phyloP scores from a whole-genome alignment of 768 basidiomycete species.

The Lactarius pseudohatsudake region DNA sequence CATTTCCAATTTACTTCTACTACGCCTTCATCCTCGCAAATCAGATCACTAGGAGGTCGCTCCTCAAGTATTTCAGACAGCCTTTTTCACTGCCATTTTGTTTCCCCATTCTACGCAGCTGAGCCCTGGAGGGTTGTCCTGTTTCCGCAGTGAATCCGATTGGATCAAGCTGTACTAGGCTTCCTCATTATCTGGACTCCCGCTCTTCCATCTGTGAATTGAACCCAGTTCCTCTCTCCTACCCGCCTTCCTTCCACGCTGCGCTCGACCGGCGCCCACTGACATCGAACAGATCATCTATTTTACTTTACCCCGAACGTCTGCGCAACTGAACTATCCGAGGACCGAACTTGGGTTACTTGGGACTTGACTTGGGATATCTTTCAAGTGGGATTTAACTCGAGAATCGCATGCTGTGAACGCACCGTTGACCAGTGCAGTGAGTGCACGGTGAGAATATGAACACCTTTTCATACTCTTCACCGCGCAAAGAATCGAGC shows the following conservation, averaged over 20 bases:
- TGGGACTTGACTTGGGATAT: background rate
- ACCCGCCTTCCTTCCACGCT: background rate
- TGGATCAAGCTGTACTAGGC: background rate
- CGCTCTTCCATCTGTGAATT: background rate
- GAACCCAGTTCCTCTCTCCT: background rate
- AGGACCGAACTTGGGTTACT: background rate
- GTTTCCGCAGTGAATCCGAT: background rate
- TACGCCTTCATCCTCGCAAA: background rate
- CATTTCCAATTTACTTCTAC: background rate
- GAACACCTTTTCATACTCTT: background rate
- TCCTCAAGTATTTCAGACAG: background rate
- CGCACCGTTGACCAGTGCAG: background rate
- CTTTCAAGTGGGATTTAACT: background rate
- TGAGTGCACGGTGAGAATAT: background rate
- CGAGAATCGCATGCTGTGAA: background rate
- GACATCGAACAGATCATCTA: background rate
- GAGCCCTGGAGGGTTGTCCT: background rate
- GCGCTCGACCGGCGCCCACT: background rate
- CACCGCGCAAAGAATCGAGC: background rate
- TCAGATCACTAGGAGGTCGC: background rate
- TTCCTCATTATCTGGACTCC: background rate
- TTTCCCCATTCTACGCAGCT: background rate
- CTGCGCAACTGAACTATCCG: background rate
- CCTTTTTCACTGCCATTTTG: background rate
- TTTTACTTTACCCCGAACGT: background rate